Percentiles rank a stretch among this genome's conserved stretches.
Evolutionary conservation across 495 filamentous ascomycete species (phyloP).

Genomic region (Xylaria sp.): DNA sequence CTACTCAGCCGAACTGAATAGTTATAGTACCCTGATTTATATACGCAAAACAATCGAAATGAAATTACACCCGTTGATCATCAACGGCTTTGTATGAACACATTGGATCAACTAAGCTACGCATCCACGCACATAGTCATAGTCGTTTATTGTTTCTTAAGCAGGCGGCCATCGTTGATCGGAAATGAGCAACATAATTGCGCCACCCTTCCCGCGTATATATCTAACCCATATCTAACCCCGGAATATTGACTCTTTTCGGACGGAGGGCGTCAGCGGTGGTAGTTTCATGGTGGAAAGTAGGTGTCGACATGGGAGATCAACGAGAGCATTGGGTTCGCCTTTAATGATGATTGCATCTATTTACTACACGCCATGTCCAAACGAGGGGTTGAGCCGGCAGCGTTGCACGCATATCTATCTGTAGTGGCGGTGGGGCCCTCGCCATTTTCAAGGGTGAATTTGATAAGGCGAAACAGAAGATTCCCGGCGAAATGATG

Average conservation of each 20-base stretch:
- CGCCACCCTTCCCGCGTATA: slow-evolving; percentile 14
- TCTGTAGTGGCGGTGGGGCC: too few species aligned
- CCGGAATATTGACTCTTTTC: neutral
- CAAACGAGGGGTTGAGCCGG: too few species aligned
- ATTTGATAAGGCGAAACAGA: neutral
- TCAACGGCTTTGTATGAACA: slow-evolving; percentile 29
- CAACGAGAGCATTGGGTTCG: neutral
- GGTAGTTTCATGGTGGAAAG: neutral
- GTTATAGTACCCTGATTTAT: slow-evolving; percentile 30
- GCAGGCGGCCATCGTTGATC: neutral
- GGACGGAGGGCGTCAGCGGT: neutral
- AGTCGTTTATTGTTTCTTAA: slow-evolving; percentile 4
- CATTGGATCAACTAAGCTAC: slow-evolving; percentile 23
- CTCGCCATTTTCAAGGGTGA: neutral
- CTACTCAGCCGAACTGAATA: slow-evolving; percentile 33
- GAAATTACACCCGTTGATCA: slow-evolving; percentile 20
- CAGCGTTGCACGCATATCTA: too few species aligned
- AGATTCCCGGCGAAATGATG: neutral
- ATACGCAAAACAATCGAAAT: slow-evolving; percentile 31
- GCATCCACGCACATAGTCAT: slow-evolving; percentile 13
- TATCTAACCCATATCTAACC: neutral
- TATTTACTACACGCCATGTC: too few species aligned
- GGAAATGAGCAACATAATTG: neutral
- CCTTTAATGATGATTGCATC: slow-evolving; percentile 2
- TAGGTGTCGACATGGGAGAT: neutral